phyloP scores from a whole-genome alignment of 2,329 filamentous ascomycete genomes.

The Diplocarpon rosae region DNA sequence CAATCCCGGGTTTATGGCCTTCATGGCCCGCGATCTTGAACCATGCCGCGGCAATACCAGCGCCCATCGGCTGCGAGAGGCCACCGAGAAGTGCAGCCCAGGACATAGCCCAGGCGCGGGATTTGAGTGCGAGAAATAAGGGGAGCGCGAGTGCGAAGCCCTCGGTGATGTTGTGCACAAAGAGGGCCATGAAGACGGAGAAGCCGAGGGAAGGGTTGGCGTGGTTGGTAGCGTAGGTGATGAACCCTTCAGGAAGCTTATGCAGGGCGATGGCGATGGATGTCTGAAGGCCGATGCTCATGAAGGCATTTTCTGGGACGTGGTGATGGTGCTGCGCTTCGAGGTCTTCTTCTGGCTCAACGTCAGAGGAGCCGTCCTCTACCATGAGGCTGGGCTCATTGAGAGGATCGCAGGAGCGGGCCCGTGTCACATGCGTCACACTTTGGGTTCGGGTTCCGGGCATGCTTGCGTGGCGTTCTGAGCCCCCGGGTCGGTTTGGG shows the following conservation, averaged over 20 bases:
- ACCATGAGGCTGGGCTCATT: slow-evolving; percentile 9
- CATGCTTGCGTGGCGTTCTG: not conserved
- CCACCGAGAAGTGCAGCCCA: slow-evolving; percentile 80
- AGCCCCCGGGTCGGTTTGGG: not conserved
- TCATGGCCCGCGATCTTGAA: slow-evolving; percentile 57
- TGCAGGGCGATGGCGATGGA: slow-evolving; percentile 91
- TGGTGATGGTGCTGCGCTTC: slow-evolving; percentile 68
- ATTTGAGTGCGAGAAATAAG: slow-evolving; percentile 80
- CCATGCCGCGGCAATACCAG: slow-evolving; percentile 74
- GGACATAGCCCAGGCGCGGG: slow-evolving; percentile 68
- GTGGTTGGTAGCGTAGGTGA: slow-evolving; percentile 96
- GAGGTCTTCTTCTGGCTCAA: slow-evolving; percentile 14
- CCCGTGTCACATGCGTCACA: slow-evolving; percentile 2
- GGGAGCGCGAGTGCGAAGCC: slow-evolving; percentile 91
- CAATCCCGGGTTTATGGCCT: slow-evolving; percentile 39
- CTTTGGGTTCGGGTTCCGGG: not conserved
- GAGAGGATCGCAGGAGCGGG: slow-evolving; percentile 4
- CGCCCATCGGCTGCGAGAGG: slow-evolving; percentile 76
- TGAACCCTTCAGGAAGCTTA: slow-evolving; percentile 80
- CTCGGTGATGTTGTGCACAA: slow-evolving; percentile 97
- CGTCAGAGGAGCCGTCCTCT: slow-evolving; percentile 1
- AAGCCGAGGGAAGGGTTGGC: slow-evolving; percentile 82
- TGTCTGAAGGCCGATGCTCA: slow-evolving; percentile 92
- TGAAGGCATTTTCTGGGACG: slow-evolving; percentile 84
- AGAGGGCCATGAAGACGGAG: slow-evolving; percentile 87